Conservation (phyloP, 345 rosid species). For the Populus tremula region DNA sequence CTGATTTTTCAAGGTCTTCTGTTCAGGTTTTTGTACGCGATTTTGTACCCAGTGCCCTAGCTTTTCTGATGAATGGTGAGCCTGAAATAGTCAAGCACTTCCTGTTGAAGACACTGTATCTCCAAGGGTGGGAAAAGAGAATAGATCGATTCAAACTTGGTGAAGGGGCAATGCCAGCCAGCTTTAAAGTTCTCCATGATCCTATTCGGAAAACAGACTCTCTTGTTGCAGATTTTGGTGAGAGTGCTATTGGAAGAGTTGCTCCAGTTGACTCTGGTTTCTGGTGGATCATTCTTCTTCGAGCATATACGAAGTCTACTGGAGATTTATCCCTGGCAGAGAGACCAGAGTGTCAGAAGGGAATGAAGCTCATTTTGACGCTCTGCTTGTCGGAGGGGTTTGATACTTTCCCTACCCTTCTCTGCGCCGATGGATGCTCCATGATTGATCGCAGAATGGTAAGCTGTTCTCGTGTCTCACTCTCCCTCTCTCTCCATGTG, state of each 20-base stretch:
- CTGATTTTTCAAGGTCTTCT: not conserved
- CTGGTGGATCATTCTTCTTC: conserved; percentile 89
- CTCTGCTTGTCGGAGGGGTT: conserved; percentile 79
- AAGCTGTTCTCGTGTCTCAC: conserved; percentile 12
- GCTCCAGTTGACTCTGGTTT: conserved; percentile 87
- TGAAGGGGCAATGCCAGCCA: conserved; percentile 83
- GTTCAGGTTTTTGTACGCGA: conserved; percentile 72
- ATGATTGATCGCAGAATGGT: conserved; percentile 90
- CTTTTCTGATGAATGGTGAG: conserved; percentile 77
- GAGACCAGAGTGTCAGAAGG: conserved; percentile 71
- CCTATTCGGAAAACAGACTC: conserved; percentile 60
- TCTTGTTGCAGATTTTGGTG: conserved; percentile 74
- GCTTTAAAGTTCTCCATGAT: conserved; percentile 77
- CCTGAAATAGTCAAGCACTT: conserved; percentile 74
- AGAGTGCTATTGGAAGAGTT: conserved; percentile 81
- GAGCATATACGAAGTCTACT: conserved; percentile 76
- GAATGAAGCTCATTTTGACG: conserved; percentile 71
- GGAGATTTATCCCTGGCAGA: conserved; percentile 65
- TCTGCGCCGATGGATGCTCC: conserved; percentile 86
- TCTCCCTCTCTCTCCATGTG: not conserved
- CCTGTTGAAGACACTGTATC: conserved; percentile 59
- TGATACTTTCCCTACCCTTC: conserved; percentile 82
- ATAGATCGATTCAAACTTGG: conserved; percentile 75
- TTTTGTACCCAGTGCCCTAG: conserved; percentile 80
- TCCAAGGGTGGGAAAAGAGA: conserved; percentile 71